phyloP scores from a whole-genome alignment of 306 rosid genomes.

The Vigna nakashimae region DNA sequence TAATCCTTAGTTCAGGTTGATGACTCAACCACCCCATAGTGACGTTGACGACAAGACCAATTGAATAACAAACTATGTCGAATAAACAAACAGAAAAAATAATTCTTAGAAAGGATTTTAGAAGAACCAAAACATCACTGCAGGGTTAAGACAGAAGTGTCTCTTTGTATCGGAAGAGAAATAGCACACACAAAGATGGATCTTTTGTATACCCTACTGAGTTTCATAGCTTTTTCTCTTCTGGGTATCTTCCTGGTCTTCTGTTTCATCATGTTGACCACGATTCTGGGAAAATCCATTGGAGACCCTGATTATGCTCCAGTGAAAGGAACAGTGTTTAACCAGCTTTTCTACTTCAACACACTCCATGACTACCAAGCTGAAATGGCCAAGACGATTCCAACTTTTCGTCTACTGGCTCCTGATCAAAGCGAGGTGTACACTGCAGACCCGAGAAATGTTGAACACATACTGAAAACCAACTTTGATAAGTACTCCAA shows the following conservation, averaged over 20 bases:
- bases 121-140: background rate
- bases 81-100: too few species aligned
- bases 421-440: conserved; percentile 52
- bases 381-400: conserved; percentile 46
- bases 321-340: conserved; percentile 62
- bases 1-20: too few species aligned
- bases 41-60: too few species aligned
- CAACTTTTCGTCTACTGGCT: conserved; percentile 59
- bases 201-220: conserved; percentile 46
- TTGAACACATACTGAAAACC: conserved; percentile 63
- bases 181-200: conserved; percentile 42
- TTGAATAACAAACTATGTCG: too few species aligned
- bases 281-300: conserved; percentile 62
- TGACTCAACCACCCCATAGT: too few species aligned
- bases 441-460: conserved; percentile 57
- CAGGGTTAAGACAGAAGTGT: background rate
- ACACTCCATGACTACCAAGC: conserved; percentile 57
- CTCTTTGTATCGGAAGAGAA: background rate
- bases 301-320: conserved; percentile 62
- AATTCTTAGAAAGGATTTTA: background rate
- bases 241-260: conserved; percentile 43
- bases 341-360: conserved; percentile 55
- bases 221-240: conserved; percentile 42
- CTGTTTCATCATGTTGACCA: conserved; percentile 43
- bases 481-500: conserved; percentile 59